Base-by-base conservation (phyloP, 1,139 yeast species). In the Saccharomyces hybrid region DNA sequence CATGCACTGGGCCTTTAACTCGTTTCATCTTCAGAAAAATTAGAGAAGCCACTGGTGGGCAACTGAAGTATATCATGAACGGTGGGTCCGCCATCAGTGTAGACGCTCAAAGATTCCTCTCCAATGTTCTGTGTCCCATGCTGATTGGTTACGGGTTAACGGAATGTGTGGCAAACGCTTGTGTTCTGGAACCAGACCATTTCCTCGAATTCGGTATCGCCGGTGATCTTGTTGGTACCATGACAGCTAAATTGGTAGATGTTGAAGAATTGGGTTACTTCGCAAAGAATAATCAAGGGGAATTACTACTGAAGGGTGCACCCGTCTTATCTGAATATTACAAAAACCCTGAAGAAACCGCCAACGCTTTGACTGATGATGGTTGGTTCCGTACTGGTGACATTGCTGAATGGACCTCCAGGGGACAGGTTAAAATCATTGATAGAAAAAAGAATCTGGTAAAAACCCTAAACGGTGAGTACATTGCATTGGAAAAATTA, bases 371-470 rank as follows among this genome's bases (percentile, higher is more conserved):
- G 65, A 83, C 88, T 49, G 77, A 78, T 54, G 97, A 90, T 60
- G 71, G 70, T 19, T 95, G 98, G 97, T 95, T 95, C 77, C 81
- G 78, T 70, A 93, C 99, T 48, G 99, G 99, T 72, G 99, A 95
- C 73, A 88, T 95, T 71, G 97, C 93, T 68, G 93, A 89, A 75
- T 90, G 97, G 96, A 80, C 93, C 47, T 60, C 82, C 26, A 79
- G 78, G 61, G 99, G 99, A 63, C 83, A 83, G 57, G 76, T 95
- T 67, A 82, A 79, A 68, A 78, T 95, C 60, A 87, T 95, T 71
- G 99, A 95, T 75, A 88, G 99, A 73, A 88, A 84, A 78, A 95
- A 95, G 84, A 95, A 95, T 72, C 78, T 95, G 72, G 96, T 95
- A 65, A 95, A 95, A 80, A 95, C 99, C 23, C 78, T 82, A 68